phyloP scores from a whole-genome alignment of 1,139 yeast species.

The Kazachstania sp. region DNA sequence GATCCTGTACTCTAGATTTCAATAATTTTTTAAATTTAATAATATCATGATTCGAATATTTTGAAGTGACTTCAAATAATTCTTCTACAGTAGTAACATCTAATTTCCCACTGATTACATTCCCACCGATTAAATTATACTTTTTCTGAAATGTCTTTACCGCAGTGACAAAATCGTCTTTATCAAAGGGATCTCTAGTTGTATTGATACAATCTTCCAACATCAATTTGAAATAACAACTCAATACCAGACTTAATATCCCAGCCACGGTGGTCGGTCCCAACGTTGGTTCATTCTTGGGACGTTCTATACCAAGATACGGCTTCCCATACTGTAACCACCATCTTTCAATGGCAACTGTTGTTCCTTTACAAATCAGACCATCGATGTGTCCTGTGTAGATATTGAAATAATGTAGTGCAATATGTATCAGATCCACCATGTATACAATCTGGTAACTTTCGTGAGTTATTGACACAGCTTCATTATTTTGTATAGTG shows the following conservation, averaged over 20 bases:
- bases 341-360: constrained; percentile 66
- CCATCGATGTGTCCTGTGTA: constrained; percentile 67
- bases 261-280: constrained; percentile 57
- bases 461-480: constrained; percentile 1
- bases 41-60: constrained; percentile 43
- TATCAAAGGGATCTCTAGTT: constrained; percentile 83
- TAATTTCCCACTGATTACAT: constrained; percentile 24
- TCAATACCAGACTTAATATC: constrained; percentile 56
- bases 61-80: constrained; percentile 52
- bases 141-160: constrained; percentile 65
- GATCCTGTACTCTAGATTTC: constrained; percentile 67
- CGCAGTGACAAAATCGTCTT: constrained; percentile 53
- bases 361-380: constrained; percentile 66
- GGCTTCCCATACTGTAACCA: constrained; percentile 70
- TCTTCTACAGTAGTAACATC: constrained; percentile 58
- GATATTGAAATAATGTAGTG: constrained; percentile 68
- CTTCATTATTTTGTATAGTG: background rate
- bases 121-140: constrained; percentile 35
- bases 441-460: constrained; percentile 49
- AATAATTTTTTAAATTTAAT: constrained; percentile 60
- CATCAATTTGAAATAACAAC: constrained; percentile 57
- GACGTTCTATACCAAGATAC: constrained; percentile 37
- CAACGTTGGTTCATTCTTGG: constrained; percentile 44
- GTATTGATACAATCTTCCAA: constrained; percentile 59
- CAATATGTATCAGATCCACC: constrained; percentile 63